Conservation (phyloP, 352 stramenopile genomes). For the Globisporangium lucens region DNA sequence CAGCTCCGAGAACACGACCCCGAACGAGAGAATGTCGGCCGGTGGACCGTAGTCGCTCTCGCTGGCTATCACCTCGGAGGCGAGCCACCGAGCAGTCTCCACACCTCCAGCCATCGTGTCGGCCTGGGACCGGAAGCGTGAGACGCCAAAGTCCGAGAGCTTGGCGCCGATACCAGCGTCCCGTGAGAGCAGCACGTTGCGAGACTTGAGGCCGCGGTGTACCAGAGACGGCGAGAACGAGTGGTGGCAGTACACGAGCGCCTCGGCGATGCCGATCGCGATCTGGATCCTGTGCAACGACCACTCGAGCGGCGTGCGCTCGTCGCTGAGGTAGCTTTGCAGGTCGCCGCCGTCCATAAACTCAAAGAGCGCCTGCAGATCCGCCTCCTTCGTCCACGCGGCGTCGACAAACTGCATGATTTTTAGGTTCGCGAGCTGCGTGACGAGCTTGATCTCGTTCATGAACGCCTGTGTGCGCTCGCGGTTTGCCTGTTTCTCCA, state of each 20-base stretch:
- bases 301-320: not conserved
- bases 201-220: too few relatives aligned
- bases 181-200: constrained; percentile 37
- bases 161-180: not conserved
- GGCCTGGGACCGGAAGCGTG: not conserved
- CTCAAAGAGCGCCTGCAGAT: constrained; percentile 19
- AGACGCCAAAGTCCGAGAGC: not conserved
- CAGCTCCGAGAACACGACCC: constrained; percentile 50
- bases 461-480: not conserved
- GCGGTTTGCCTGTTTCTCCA: not conserved
- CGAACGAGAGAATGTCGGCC: constrained; percentile 48
- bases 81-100: constrained; percentile 30
- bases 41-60: constrained; percentile 29
- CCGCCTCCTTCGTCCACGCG: constrained; percentile 15
- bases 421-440: not conserved
- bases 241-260: constrained; percentile 46
- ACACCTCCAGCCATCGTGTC: constrained; percentile 7
- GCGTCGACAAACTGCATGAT: constrained; percentile 10
- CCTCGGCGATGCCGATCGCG: constrained; percentile 40
- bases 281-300: constrained; percentile 28
- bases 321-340: not conserved
- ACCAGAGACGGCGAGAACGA: constrained; percentile 29
- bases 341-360: constrained; percentile 8
- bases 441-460: not conserved
- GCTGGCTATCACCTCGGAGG: constrained; percentile 40